Percentiles rank a stretch among this genome's conserved stretches.
phyloP scores from a whole-genome alignment of 2,329 filamentous ascomycete genomes.

The Aureobasidium zeae region DNA sequence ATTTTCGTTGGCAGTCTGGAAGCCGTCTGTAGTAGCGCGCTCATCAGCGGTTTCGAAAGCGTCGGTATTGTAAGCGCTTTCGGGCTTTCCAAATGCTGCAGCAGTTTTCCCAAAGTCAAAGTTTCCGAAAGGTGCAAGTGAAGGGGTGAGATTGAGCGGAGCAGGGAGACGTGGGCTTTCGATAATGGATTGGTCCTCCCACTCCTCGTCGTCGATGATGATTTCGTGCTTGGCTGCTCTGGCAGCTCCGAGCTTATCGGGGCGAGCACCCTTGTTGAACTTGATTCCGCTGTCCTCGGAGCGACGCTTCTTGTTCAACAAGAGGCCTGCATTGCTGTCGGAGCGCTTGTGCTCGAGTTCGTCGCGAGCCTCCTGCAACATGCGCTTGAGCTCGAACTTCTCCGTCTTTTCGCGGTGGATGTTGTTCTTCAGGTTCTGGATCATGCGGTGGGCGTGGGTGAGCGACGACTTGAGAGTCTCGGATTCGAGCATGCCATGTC shows the following conservation, averaged over 20 bases:
- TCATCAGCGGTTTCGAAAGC: slow-evolving; percentile 53
- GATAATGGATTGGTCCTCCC: slow-evolving; percentile 71
- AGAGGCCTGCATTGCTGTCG: slow-evolving; percentile 41
- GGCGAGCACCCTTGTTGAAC: slow-evolving; percentile 68
- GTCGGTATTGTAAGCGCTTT: slow-evolving; percentile 49
- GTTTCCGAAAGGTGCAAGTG: slow-evolving; percentile 17
- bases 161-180: slow-evolving; percentile 46
- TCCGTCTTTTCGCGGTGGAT: slow-evolving; percentile 98
- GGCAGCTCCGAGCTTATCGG: slow-evolving; percentile 64
- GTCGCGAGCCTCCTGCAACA: slow-evolving; percentile 90
- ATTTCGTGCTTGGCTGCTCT: slow-evolving; percentile 70
- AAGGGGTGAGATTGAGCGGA: slow-evolving; percentile 14
- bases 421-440: slow-evolving; percentile 88
- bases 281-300: slow-evolving; percentile 48
- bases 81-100: slow-evolving; percentile 22
- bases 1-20: slow-evolving; percentile 70
- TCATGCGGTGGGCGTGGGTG: slow-evolving; percentile 89
- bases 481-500: slow-evolving; percentile 84
- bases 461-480: slow-evolving; percentile 93
- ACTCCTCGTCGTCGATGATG: slow-evolving; percentile 69
- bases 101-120: slow-evolving; percentile 11
- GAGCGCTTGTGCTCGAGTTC: slow-evolving; percentile 64
- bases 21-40: slow-evolving; percentile 53
- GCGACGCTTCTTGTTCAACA: slow-evolving; percentile 48
- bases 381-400: slow-evolving; percentile 87